Evolutionary conservation across 2,329 filamentous ascomycete genomes (phyloP), one percentile per base, ranked within the genome.

Genomic region (Alternaria atra): DNA sequence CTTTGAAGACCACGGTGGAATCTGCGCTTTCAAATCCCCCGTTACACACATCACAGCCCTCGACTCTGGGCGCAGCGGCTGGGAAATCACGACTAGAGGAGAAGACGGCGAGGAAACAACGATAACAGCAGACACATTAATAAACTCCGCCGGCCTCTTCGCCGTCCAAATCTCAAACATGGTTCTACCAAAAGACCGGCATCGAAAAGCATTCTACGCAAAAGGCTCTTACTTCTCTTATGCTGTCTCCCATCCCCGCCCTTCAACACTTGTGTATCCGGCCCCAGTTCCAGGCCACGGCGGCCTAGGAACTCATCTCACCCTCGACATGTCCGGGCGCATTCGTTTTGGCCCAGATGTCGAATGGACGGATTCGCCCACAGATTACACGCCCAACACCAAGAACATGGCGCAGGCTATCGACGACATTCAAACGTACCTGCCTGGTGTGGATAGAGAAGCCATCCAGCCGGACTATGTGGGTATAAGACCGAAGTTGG

Each of bases 191-290:
- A 32, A 69, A 0, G 77, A 81, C 1, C 80, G 85, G 5, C 88
- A 88, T 52, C 81, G 82, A 39, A 85, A 79, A 25, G 86, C 93
- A 5, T 91, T 87, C 82, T 98, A 91, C 80, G 94, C 94, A 60
- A 99, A 99, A 82, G 95, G 95, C 1, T 94, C 92, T 62, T 99
- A 99, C 82, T 98, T 96, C 81, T 91, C 90, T 30, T 98, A 97
- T 81, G 80, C 85, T 0, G 82, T 87, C 1, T 87, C 89, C 0
- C 73, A 74, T 1, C 94, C 93, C 0, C 84, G 81, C 40, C 88
- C 94, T 10, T 83, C 80, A 2, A 92, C 91, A 0, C 87, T 99
- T 23, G 84, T 99, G 52, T 99, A 98, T 74, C 95, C 95, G 0
- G 93, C 91, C 0, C 93, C 94, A 0, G 84, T 91, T 8, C 91